Evolutionary conservation across 345 rosid species (phyloP).

Genomic region (Gossypium bickii): DNA sequence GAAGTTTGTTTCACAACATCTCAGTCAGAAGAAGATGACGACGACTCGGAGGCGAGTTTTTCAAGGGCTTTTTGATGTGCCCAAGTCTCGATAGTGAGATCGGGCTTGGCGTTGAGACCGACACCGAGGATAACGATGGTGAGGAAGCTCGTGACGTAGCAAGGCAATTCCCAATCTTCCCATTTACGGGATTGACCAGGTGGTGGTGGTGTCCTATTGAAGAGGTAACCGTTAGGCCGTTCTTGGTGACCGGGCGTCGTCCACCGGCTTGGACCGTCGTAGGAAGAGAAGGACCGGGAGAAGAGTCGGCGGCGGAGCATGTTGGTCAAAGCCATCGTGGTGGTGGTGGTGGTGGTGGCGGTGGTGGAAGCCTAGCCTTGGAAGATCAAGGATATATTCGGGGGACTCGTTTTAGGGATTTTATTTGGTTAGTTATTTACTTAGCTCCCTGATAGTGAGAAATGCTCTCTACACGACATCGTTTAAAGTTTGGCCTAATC

Average conservation of each 20-base stretch:
- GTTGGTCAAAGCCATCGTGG: constrained; percentile 35
- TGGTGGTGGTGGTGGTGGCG: neutral
- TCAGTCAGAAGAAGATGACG: constrained; percentile 8
- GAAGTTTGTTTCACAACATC: neutral
- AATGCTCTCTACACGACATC: no score
- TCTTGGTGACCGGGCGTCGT: constrained; percentile 86
- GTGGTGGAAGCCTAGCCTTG: no score
- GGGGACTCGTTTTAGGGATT: no score
- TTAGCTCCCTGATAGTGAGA: no score
- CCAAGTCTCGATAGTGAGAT: constrained; percentile 98
- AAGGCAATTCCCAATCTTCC: constrained; percentile 99
- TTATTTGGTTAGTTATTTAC: no score
- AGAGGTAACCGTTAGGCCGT: constrained; percentile 77
- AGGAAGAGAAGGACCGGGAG: constrained; percentile 39
- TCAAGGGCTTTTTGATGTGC: constrained; percentile 96
- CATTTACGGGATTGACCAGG: constrained; percentile 80
- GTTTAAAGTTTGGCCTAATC: no score
- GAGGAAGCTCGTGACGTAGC: constrained; percentile 95
- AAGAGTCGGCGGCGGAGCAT: constrained; percentile 67
- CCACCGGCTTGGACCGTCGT: constrained; percentile 78
- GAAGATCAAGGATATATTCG: no score
- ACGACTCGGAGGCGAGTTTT: constrained; percentile 35
- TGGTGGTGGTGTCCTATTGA: constrained; percentile 67
- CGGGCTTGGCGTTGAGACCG: constrained; percentile 96
- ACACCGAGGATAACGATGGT: constrained; percentile 92